Evolutionary conservation across 768 basidiomycete genomes (phyloP), one percentile per base, ranked within the genome.

Genomic region (Auriscalpium vulgare): DNA sequence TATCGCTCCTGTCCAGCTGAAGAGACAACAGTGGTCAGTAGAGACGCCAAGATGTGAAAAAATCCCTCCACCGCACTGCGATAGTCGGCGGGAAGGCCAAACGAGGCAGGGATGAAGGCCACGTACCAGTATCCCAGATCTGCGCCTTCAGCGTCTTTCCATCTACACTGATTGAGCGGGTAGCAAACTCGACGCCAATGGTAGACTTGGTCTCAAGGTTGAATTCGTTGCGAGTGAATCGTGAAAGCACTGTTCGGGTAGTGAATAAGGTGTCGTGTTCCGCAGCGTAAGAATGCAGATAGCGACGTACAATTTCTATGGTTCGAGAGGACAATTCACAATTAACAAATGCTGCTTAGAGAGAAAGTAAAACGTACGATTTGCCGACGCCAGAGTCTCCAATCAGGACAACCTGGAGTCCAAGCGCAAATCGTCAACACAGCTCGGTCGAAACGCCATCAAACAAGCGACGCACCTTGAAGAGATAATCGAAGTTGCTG

Each of bases 211-310:
- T 93, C 69, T 98, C 97, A 63, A 95, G 81, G 78, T 95, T 97
- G 84, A 99, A 99, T 74, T 98, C 95, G 69, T 97, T 97, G 65
- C 95, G 87, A 63, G 97, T 99, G 83, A 99, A 99, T 68, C 97
- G 93, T 75, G 94, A 95, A 70, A 99, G 94, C 74, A 99, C 97
- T 99, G 69, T 37, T 43, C 48, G 50, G 52, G 48, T 45, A 59
- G 57, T 46, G 59, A 37, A 53, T 54, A 60, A 51, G 56, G 55
- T 34, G 43, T 29, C 11, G 19, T 45, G 17, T 3, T 16, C 37
- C 10, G 35, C 34, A 19, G 51, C 46, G 29, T 36, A 29, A 35
- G 10, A 36, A 17, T 34, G 36, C 35, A 16, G 34, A 51, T 37
- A 29, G 16, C 16, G 45, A 78, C 82, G 64, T 69, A 90, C 87